Conservation (phyloP, 2,329 filamentous ascomycete genomes). For the Epichloe scottii region DNA sequence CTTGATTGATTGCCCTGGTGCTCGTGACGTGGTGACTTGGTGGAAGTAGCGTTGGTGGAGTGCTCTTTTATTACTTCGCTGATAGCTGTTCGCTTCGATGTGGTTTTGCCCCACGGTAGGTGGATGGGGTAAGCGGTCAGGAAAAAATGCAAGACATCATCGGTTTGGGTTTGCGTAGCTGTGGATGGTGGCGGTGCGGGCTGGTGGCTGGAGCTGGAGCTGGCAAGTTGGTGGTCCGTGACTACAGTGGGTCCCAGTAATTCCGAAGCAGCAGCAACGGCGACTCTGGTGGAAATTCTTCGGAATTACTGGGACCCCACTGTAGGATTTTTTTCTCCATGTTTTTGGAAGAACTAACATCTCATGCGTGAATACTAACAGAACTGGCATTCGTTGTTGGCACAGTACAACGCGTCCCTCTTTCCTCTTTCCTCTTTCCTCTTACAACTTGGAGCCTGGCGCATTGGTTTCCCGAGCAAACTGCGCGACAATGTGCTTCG, state of each 20-base stretch:
- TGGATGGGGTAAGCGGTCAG: neutral
- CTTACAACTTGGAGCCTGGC: neutral
- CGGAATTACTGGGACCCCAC: too few relatives aligned
- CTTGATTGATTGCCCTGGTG: neutral
- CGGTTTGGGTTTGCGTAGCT: neutral
- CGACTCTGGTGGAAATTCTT: too few relatives aligned
- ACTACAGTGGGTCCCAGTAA: too few relatives aligned
- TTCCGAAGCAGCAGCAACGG: too few relatives aligned
- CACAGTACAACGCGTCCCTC: neutral
- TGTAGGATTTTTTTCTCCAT: too few relatives aligned
- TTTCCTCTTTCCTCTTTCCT: neutral
- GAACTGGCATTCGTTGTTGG: neutral
- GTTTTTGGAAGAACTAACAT: too few relatives aligned
- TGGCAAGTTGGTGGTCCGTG: neutral
- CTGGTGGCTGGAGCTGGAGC: neutral
- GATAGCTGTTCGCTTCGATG: too few relatives aligned
- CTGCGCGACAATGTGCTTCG: slow-evolving; percentile 1
- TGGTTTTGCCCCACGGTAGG: neutral
- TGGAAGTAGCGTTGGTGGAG: neutral
- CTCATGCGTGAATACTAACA: too few relatives aligned
- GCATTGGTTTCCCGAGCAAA: neutral
- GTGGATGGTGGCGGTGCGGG: neutral
- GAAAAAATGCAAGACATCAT: neutral
- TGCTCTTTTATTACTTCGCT: neutral
- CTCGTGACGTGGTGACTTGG: neutral